Base-by-base conservation (phyloP, 2,329 filamentous ascomycete species). In the Sordariomycetes sp. region DNA sequence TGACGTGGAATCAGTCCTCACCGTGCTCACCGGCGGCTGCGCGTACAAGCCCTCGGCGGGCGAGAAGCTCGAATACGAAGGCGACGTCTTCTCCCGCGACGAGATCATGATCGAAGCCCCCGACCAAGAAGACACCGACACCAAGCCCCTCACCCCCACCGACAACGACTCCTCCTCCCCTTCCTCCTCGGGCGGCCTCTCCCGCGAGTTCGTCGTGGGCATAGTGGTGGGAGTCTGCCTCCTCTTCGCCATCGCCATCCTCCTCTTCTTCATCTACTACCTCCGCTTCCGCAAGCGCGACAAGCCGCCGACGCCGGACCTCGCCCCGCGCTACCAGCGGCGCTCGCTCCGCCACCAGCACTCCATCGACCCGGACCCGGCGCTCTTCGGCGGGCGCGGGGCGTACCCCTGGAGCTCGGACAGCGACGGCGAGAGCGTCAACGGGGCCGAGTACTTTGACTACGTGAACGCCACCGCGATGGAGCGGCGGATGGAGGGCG, bases 191-290 rank as follows among this genome's bases (percentile, higher is more conserved):
- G 6, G 6, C 12, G 22, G 22, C 5, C 72, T 82, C 64, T 72
- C 75, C 0, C 72, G 73, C 0, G 75, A 76, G 1, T 76, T 76
- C n/a, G 78, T 82, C 18, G 76, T 77, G 0, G 80, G 80, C 20
- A 82, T 83, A 50, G 72, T 71, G 0, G 66, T 81, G 0, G 79
- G 76, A 11, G 24, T 54, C 11, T 74, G 71, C 5, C 70, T 70
- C 0, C 67, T 79, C 0, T 64, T 76, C 1, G 65, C 81, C 3
- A 37, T 78, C 7, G 71, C 75, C 0, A 72, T 71, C 1, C 61
- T 69, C 1, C 72, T 66, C 2, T 69, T 83, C 1, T 75, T 83
- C 57, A 62, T 72, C 57, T 61, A 80, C 1, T 76, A 82, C 66
- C 77, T 75, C 63, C 53, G 53, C 28, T 34, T 54, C 28, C 53